Percentiles rank a stretch among this genome's conserved stretches.
Evolutionary conservation across 2,329 filamentous ascomycete species (phyloP).

Genomic region (Trichoderma pleuroti): DNA sequence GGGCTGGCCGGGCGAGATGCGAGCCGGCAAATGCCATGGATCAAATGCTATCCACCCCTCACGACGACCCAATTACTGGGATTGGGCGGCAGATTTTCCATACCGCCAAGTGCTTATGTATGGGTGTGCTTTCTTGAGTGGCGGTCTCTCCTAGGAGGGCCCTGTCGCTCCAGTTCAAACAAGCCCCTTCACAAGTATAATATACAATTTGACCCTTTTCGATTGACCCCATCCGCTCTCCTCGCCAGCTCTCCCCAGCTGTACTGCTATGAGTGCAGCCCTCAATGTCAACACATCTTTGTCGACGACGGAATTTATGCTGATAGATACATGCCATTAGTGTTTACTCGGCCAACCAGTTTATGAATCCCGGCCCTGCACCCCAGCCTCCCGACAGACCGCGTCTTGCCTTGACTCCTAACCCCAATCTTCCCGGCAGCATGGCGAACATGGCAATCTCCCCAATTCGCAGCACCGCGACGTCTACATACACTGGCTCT

Average conservation of each 20-base stretch:
- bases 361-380: constrained; percentile 96
- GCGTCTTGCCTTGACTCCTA: constrained; percentile 75
- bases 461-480: constrained; percentile 62
- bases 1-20: constrained; percentile 8
- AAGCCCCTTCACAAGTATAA: constrained; percentile 17
- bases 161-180: constrained; percentile 14
- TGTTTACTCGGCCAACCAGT: constrained; percentile 61
- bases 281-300: neutral
- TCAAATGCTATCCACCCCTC: constrained; percentile 1
- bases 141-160: constrained; percentile 11
- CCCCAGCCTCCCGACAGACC: constrained; percentile 86
- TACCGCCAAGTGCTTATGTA: constrained; percentile 16
- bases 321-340: constrained; percentile 33
- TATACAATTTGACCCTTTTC: constrained; percentile 16
- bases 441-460: constrained; percentile 77
- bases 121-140: constrained; percentile 14
- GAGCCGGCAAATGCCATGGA: neutral
- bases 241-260: neutral
- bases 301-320: constrained; percentile 9
- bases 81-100: neutral
- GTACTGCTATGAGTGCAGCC: neutral
- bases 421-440: constrained; percentile 69
- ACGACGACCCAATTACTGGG: constrained; percentile 12
- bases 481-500: constrained; percentile 66
- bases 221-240: neutral